Percentiles rank a stretch among this genome's conserved stretches.
Evolutionary conservation across 257 asterid genomes (phyloP).

Genomic region (Parsonsia alboflavescens): DNA sequence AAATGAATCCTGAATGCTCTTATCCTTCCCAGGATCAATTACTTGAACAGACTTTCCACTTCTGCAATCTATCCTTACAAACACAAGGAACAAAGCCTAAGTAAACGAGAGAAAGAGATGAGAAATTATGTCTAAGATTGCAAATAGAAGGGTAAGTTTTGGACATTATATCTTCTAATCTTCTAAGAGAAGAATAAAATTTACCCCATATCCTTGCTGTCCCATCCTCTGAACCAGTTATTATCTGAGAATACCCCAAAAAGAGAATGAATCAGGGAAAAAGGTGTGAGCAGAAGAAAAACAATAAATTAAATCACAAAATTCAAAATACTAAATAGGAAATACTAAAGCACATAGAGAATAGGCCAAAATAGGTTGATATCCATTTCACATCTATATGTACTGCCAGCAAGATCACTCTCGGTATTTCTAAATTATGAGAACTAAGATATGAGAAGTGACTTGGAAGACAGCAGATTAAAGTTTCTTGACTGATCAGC

Average conservation of each 20-base stretch:
- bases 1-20: constrained; percentile 35
- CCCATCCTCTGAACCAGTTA: constrained; percentile 99
- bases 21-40: constrained; percentile 49
- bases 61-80: constrained; percentile 58
- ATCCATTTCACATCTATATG: not conserved
- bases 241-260: constrained; percentile 49
- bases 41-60: constrained; percentile 83
- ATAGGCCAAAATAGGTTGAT: not conserved
- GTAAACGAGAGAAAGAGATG: not conserved
- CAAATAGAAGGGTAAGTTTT: not conserved
- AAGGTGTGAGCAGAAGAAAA: not conserved
- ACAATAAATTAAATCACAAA: not conserved
- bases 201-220: constrained; percentile 94
- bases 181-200: not conserved
- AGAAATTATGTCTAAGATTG: constrained; percentile 1
- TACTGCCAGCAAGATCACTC: not conserved
- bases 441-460: not conserved
- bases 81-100: constrained; percentile 6
- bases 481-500: not conserved
- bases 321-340: not conserved
- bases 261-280: constrained; percentile 5
- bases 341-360: not conserved
- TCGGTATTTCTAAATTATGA: not conserved
- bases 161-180: not conserved
- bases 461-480: not conserved